Conservation (phyloP, 768 basidiomycete genomes). For the Baorangia bicolor region DNA sequence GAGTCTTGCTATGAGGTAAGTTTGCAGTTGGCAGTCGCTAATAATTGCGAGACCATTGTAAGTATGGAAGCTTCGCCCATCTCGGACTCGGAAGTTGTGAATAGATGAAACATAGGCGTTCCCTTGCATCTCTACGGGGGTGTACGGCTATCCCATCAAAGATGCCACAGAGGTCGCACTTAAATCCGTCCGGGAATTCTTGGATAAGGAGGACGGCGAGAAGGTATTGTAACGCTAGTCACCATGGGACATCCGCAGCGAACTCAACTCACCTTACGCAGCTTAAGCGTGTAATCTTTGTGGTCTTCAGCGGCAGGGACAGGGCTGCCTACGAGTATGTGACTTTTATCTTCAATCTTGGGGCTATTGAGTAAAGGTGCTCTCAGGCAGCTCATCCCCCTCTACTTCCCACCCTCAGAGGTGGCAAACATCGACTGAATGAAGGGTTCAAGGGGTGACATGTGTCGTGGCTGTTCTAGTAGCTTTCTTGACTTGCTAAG, state of each 20-base stretch:
- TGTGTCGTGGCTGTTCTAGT: background rate
- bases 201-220: constrained; percentile 50
- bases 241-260: background rate
- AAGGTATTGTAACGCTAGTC: constrained; percentile 33
- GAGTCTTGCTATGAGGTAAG: constrained; percentile 68
- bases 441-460: background rate
- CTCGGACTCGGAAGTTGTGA: background rate
- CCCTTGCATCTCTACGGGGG: constrained; percentile 74
- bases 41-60: constrained; percentile 65
- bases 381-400: constrained; percentile 50
- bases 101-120: constrained; percentile 55
- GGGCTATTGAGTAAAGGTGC: background rate
- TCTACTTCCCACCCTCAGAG: constrained; percentile 53
- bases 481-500: background rate
- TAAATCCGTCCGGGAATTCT: constrained; percentile 51
- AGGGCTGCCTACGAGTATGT: constrained; percentile 64
- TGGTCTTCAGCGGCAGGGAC: constrained; percentile 67
- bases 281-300: constrained; percentile 75
- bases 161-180: constrained; percentile 75
- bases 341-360: background rate
- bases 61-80: constrained; percentile 1
- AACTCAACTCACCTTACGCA: constrained; percentile 20
- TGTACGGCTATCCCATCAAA: constrained; percentile 75
- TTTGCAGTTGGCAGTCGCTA: constrained; percentile 58
- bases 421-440: background rate